Percentiles rank a stretch among this genome's conserved stretches.
phyloP scores from a whole-genome alignment of 495 filamentous ascomycete genomes.

The Xylaria castorea region DNA sequence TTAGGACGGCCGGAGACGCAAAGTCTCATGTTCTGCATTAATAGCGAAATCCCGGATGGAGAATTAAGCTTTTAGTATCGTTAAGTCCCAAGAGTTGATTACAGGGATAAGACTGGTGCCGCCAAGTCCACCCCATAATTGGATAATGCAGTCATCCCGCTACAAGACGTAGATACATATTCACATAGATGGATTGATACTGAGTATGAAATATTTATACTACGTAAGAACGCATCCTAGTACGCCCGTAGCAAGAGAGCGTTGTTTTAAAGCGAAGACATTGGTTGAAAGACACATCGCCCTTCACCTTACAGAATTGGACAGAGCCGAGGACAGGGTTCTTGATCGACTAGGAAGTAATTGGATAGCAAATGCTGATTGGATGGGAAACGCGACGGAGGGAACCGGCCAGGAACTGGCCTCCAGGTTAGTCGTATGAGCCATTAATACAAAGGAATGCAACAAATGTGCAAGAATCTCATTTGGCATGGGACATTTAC shows the following conservation, averaged over 20 bases:
- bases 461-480: not conserved
- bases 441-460: conserved; percentile 9
- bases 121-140: not conserved
- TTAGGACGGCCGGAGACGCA: not conserved
- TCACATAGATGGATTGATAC: not conserved
- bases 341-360: not conserved
- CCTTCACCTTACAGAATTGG: not conserved
- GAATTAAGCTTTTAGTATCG: not conserved
- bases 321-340: not conserved
- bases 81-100: not conserved
- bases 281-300: not conserved
- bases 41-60: not conserved
- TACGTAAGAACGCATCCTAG: not conserved
- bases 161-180: not conserved
- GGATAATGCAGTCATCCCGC: not conserved
- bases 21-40: not conserved
- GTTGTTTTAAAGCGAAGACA: not conserved
- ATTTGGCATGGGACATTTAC: not conserved
- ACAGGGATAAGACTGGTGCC: not conserved
- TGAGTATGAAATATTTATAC: not conserved
- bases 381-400: conserved; percentile 15
- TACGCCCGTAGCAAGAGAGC: not conserved
- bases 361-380: conserved; percentile 1
- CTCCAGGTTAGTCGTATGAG: not conserved
- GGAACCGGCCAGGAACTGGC: conserved; percentile 9